phyloP scores from a whole-genome alignment of 768 basidiomycete genomes.

The Podaxis sp. region DNA sequence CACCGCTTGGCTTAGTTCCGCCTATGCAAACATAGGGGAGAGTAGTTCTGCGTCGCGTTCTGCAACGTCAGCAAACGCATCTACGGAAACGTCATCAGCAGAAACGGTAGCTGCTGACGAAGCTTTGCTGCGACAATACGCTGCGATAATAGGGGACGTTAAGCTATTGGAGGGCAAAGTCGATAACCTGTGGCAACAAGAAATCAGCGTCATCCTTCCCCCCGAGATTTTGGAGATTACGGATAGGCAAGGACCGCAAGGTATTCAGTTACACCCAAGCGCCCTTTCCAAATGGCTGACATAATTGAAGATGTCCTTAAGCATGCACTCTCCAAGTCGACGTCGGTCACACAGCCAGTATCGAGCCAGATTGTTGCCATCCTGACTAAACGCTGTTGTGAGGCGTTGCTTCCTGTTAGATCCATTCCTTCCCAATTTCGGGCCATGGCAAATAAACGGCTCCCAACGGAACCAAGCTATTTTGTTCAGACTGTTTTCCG shows the following conservation, averaged over 20 bases:
- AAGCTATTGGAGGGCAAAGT: conserved; percentile 53
- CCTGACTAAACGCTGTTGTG: conserved; percentile 78
- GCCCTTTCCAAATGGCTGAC: conserved; percentile 5
- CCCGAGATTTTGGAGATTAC: conserved; percentile 30
- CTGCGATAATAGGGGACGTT: conserved; percentile 70
- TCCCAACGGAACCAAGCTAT: conserved; percentile 79
- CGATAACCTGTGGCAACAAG: conserved; percentile 63
- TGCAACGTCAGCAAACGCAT: conserved; percentile 46
- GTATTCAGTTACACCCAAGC: conserved; percentile 28
- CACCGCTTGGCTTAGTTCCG: conserved; percentile 71
- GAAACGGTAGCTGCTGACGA: conserved; percentile 68
- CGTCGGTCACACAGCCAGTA: conserved; percentile 53
- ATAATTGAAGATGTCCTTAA: conserved; percentile 50
- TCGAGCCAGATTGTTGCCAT: conserved; percentile 67
- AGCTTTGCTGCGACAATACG: conserved; percentile 59
- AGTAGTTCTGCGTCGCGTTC: conserved; percentile 39
- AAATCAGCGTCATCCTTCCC: conserved; percentile 65
- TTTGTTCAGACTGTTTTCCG: conserved; percentile 82
- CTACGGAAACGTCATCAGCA: conserved; percentile 46
- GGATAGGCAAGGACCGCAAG: conserved; percentile 43
- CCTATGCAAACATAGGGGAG: conserved; percentile 40
- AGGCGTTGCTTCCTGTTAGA: conserved; percentile 80
- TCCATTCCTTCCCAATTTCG: conserved; percentile 91
- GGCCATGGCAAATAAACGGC: conserved; percentile 73
- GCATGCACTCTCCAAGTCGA: conserved; percentile 49